Conservation (phyloP, 2,329 filamentous ascomycete genomes). For the Colletotrichum echinochloae region DNA sequence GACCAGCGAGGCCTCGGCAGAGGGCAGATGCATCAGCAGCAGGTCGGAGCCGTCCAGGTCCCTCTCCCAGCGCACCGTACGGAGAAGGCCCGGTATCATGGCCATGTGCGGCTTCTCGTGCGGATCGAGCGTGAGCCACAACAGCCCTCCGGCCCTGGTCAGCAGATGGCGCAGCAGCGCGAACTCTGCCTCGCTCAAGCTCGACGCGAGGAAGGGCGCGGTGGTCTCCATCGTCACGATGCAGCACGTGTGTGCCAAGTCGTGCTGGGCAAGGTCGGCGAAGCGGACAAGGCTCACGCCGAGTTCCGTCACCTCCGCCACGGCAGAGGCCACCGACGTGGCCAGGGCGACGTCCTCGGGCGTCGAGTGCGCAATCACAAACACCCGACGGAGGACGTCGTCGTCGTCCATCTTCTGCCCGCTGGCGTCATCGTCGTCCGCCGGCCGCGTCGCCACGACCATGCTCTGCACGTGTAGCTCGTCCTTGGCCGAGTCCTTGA, state of each 20-base stretch:
- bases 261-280: background rate
- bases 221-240: background rate
- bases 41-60: conserved; percentile 21
- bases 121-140: background rate
- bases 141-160: background rate
- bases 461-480: background rate
- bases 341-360: background rate
- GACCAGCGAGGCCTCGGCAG: background rate
- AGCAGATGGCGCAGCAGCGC: background rate
- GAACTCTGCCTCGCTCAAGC: background rate
- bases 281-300: background rate
- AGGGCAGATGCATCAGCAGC: conserved; percentile 16
- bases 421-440: background rate
- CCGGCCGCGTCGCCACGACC: background rate
- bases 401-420: background rate
- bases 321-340: background rate
- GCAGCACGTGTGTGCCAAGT: background rate
- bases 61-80: conserved; percentile 28
- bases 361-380: background rate
- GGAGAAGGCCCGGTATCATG: conserved; percentile 14
- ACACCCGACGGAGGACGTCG: background rate
- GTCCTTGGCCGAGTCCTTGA: background rate
- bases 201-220: background rate
- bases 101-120: conserved; percentile 17
- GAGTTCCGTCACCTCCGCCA: background rate